A percentile compares a stretch with the other conserved stretches of the same genome.
phyloP scores from a whole-genome alignment of 805 yeast species.

The Metschnikowia vanudenii region DNA sequence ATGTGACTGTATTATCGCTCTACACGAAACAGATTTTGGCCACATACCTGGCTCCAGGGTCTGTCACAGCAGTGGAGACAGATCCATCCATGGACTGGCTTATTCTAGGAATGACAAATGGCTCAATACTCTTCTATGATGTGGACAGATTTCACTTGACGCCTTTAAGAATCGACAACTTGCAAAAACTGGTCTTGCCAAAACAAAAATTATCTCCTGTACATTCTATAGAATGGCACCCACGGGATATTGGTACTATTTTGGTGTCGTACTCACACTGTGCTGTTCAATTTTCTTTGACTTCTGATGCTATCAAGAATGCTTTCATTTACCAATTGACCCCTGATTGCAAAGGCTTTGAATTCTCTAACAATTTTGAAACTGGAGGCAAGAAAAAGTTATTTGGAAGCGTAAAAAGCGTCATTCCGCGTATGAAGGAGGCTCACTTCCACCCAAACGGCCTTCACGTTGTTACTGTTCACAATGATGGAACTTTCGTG shows the following conservation, averaged over 20 bases:
- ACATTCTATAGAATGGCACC: conserved; percentile 70
- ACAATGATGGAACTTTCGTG: conserved; percentile 78
- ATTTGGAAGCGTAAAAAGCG: conserved; percentile 37
- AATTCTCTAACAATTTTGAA: conserved; percentile 26
- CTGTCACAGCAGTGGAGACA: conserved; percentile 64
- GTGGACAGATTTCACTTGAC: conserved; percentile 74
- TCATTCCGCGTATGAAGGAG: conserved; percentile 35
- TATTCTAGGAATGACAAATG: conserved; percentile 75
- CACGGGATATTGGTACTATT: conserved; percentile 80
- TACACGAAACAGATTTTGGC: conserved; percentile 60
- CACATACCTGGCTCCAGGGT: conserved; percentile 60
- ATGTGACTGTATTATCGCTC: conserved; percentile 68
- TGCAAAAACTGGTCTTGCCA: conserved; percentile 61
- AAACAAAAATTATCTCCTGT: conserved; percentile 64
- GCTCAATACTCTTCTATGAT: conserved; percentile 69
- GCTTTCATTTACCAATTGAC: conserved; percentile 61
- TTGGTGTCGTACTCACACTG: conserved; percentile 69
- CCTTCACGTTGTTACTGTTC: conserved; percentile 72
- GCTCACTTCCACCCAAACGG: conserved; percentile 94
- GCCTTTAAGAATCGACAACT: conserved; percentile 63
- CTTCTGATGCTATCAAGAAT: conserved; percentile 55
- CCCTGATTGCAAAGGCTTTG: conserved; percentile 64
- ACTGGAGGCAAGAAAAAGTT: conserved; percentile 42
- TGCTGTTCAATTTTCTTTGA: conserved; percentile 68
- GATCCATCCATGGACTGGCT: conserved; percentile 93